Evolutionary conservation across 2,329 filamentous ascomycete genomes (phyloP), one percentile per base, ranked within the genome.

Genomic region (Erysiphe neolycopersici): DNA sequence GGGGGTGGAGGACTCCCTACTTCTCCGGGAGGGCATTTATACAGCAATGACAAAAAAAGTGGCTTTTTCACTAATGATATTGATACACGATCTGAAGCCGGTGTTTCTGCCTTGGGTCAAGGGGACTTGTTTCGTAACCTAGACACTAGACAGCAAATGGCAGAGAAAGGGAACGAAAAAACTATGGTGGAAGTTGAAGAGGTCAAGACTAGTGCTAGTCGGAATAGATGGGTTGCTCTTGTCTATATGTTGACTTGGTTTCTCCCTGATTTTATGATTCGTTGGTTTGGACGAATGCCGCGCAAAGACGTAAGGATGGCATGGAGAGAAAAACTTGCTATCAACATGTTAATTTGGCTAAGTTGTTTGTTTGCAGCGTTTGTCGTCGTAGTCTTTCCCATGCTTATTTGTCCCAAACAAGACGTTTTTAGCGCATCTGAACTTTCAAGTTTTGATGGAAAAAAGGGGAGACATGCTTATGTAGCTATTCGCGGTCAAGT

Each of bases 101-200:
- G 85, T 4, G 79, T 70, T 1, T 94, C 87, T n/a, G 84, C 82
- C 5, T 79, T 93, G 56, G 80, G 85, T 41, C 80, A 72, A 43
- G 85, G 89, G 8, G 89, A 98, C 58, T 93, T 98, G 87, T 98
- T 98, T 67, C 82, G 84, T 55, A 93, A 94, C 54, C 67, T 95
- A 8, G 87, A 95, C 52, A 94, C 87, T 6, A 73, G 83, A 49
- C 80, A 91, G 57, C 81, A 93, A 57, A 83, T 98, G 72, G 82
- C 87, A 0, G 87, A 95, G 61, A 87, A 92, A 51, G 82, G 82
- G 47, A 92, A 93, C 50, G 82, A 92, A 51, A 83, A 87, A 60
- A 75, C 81, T 14, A 71, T 94, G 61, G 74, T 81, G 47, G 87
- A 94, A 59, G 81, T 98, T 2, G 89, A 98, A 49, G 81, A 85